Evolutionary conservation across 2,329 filamentous ascomycete species (phyloP).

Genomic region (Microdochium paspali): DNA sequence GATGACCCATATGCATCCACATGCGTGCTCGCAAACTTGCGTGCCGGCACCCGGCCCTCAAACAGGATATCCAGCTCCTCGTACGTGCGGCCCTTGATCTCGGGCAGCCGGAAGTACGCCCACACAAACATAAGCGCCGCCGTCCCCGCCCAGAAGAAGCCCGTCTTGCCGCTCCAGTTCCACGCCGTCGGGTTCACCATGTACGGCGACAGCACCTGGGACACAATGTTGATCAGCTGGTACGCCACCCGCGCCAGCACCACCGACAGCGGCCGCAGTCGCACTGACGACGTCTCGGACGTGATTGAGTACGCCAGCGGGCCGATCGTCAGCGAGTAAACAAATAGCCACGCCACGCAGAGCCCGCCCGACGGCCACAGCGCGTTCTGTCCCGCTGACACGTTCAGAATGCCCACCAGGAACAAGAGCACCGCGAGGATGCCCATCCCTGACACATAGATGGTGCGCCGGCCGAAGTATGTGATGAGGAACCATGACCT

Average conservation of each 20-base stretch:
- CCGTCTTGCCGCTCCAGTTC: slow-evolving; percentile 31
- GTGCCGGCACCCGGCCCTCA: slow-evolving; percentile 25
- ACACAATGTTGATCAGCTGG: slow-evolving; percentile 32
- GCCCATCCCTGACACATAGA: slow-evolving; percentile 29
- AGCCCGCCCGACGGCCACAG: slow-evolving; percentile 31
- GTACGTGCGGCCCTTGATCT: slow-evolving; percentile 39
- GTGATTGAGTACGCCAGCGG: slow-evolving; percentile 37
- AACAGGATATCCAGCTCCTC: slow-evolving; percentile 47
- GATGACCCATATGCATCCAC: slow-evolving; percentile 17
- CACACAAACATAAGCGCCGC: slow-evolving; percentile 35
- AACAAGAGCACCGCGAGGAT: slow-evolving; percentile 25
- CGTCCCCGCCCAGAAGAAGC: slow-evolving; percentile 31
- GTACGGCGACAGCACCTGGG: slow-evolving; percentile 27
- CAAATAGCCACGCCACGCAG: slow-evolving; percentile 31
- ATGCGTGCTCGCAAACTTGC: slow-evolving; percentile 25
- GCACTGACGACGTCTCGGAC: slow-evolving; percentile 35
- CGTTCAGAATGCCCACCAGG: slow-evolving; percentile 29
- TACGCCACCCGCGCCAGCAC: slow-evolving; percentile 33
- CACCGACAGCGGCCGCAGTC: slow-evolving; percentile 35
- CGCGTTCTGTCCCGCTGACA: slow-evolving; percentile 28
- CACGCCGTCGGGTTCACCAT: slow-evolving; percentile 26
- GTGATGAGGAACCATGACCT: slow-evolving; percentile 28
- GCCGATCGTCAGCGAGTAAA: slow-evolving; percentile 37
- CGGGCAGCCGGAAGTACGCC: slow-evolving; percentile 40
- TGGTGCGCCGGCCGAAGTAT: slow-evolving; percentile 27